phyloP scores from a whole-genome alignment of 192 early-diverging fungal species.

The Coemansia sp. region DNA sequence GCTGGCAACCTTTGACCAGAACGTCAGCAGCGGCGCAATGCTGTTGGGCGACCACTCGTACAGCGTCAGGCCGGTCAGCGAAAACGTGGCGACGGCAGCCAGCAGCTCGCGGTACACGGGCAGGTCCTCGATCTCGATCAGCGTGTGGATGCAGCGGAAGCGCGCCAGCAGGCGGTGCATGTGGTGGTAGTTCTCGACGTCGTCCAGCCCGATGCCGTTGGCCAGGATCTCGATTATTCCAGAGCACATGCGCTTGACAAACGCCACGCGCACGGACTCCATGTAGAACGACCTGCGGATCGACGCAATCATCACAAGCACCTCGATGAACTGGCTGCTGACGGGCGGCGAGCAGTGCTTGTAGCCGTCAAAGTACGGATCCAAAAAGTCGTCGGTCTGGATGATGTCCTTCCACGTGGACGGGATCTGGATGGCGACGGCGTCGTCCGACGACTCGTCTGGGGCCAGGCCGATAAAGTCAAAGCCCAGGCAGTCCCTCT shows the following conservation, averaged over 20 bases:
- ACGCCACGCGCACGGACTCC: slow-evolving; percentile 65
- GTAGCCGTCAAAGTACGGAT: slow-evolving; percentile 70
- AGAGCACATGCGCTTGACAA: slow-evolving; percentile 67
- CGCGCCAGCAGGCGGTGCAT: slow-evolving; percentile 78
- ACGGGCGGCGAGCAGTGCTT: slow-evolving; percentile 57
- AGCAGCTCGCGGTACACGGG: slow-evolving; percentile 58
- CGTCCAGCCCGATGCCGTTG: slow-evolving; percentile 59
- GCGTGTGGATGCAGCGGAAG: slow-evolving; percentile 77
- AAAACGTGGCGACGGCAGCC: slow-evolving; percentile 22
- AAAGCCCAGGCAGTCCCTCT: slow-evolving; percentile 69
- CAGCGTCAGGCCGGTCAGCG: slow-evolving; percentile 38
- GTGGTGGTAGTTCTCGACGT: slow-evolving; percentile 81
- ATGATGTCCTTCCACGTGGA: slow-evolving; percentile 73
- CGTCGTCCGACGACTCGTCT: slow-evolving; percentile 78
- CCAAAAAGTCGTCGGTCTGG: slow-evolving; percentile 67
- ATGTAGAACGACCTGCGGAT: slow-evolving; percentile 83
- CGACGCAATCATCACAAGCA: slow-evolving; percentile 72
- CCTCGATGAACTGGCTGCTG: slow-evolving; percentile 70
- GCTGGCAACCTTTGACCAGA: slow-evolving; percentile 80
- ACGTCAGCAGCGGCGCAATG: slow-evolving; percentile 70
- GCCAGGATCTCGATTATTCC: slow-evolving; percentile 68
- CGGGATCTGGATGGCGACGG: slow-evolving; percentile 69
- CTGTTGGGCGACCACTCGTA: slow-evolving; percentile 71
- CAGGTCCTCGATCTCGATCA: slow-evolving; percentile 74
- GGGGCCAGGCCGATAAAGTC: slow-evolving; percentile 78